Base-by-base conservation (phyloP, 108 stramenopile species). In the Conticribra weissflogii region DNA sequence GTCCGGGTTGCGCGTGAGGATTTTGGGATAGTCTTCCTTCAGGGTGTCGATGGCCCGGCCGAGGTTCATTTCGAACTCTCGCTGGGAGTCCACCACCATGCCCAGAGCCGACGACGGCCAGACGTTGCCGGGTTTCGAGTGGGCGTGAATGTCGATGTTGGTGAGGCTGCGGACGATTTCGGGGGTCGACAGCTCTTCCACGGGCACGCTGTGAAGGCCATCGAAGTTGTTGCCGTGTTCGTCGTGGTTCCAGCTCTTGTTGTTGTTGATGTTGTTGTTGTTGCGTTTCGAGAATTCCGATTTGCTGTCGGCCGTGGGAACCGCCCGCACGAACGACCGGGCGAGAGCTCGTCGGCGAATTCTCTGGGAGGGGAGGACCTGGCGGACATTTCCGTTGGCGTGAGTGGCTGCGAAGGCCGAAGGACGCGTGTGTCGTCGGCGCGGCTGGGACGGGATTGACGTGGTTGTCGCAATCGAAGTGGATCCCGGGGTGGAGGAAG, bases 41-140 rank as follows among this genome's bases (percentile, higher is more conserved):
- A 93, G 60, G 0, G 83, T 79, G 60, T 93, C 92, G 47, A 93
- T 62, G 0, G 89, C 86, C 16, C 79, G 71, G n/a, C 92, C 89
- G 41, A 93, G 81, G 9, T 84, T 76, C 36, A 89, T 51, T 81
- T 93, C 89, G 67, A 89, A 93, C 74, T 91, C 87, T 27, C 76
- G 64, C 3, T 79, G 72, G 29, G 85, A 78, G 44, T 78, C 77
- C 22, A 77, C 66, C 2, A 84, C 68, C 59, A 52, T 66, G 16
- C 63, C 31, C 18, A 69, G 66, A 2, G 76, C 18, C 34, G 68
- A 69, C 17, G 71, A 48, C 47, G 55, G 55, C 24, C n/a, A n/a
- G n/a, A n/a, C n/a, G n/a, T n/a, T n/a, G n/a, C n/a, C n/a, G n/a
- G n/a, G n/a, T n/a, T n/a, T n/a, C n/a, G 55, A 57, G 2, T 28